Conservation (phyloP, 2,329 filamentous ascomycete genomes). For the Cladorrhinum sp. region DNA sequence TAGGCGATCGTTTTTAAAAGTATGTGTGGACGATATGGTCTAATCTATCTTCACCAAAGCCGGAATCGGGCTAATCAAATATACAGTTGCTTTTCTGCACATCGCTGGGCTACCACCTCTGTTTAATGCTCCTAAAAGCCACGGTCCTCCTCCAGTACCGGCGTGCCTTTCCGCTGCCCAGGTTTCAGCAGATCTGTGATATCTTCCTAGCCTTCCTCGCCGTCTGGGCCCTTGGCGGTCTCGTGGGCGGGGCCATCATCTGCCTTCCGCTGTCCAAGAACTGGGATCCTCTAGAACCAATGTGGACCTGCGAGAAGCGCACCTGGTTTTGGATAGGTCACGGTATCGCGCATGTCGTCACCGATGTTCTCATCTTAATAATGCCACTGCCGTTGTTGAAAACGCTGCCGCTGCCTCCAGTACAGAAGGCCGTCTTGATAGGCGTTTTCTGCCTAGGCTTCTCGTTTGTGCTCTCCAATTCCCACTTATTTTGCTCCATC, state of each 20-base stretch:
- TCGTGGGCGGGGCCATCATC: slow-evolving; percentile 32
- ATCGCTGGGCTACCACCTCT: slow-evolving; percentile 29
- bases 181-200: slow-evolving; percentile 31
- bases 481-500: background rate
- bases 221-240: slow-evolving; percentile 33
- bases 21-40: background rate
- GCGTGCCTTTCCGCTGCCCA: slow-evolving; percentile 33
- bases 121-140: slow-evolving; percentile 34
- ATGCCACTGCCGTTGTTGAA: slow-evolving; percentile 35
- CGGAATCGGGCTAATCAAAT: background rate
- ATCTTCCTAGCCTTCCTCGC: slow-evolving; percentile 32
- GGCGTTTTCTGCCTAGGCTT: slow-evolving; percentile 38
- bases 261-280: slow-evolving; percentile 28
- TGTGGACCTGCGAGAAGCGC: slow-evolving; percentile 1
- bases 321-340: slow-evolving; percentile 5
- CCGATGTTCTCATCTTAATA: slow-evolving; percentile 35
- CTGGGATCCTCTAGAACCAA: slow-evolving; percentile 3
- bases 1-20: background rate
- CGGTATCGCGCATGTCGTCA: slow-evolving; percentile 28
- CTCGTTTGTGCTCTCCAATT: slow-evolving; percentile 26
- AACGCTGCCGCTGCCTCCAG: slow-evolving; percentile 31
- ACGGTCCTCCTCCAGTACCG: slow-evolving; percentile 38
- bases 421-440: slow-evolving; percentile 32
- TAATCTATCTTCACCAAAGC: too few species aligned
- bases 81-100: slow-evolving; percentile 1